Conservation (phyloP, 1,284 basidiomycete genomes). For the Blastosporella zonata region DNA sequence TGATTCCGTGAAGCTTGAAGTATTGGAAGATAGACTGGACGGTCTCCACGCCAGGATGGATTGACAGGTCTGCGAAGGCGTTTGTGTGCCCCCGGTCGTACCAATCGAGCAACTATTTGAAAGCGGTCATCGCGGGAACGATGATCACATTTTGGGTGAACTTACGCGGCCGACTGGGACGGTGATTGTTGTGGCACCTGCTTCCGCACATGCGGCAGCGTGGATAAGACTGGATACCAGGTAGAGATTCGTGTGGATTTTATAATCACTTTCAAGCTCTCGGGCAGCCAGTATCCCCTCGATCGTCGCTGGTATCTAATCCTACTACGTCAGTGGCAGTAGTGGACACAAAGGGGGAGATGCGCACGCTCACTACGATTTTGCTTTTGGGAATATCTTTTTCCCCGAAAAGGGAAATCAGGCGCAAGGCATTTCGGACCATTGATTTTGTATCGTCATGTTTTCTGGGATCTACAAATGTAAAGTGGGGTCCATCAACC, state of each 20-base stretch:
- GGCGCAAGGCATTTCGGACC: conserved; percentile 36
- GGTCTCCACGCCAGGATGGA: conserved; percentile 43
- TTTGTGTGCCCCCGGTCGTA: conserved; percentile 34
- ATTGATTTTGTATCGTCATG: conserved; percentile 36
- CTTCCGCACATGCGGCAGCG: conserved; percentile 50
- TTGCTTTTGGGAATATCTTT: conserved; percentile 36
- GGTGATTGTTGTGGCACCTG: conserved; percentile 44
- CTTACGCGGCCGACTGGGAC: conserved; percentile 50
- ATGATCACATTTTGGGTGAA: background rate
- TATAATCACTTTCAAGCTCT: conserved; percentile 33
- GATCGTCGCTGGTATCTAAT: conserved; percentile 57
- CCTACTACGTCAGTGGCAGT: background rate
- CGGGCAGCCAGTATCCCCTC: conserved; percentile 49
- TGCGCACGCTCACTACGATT: conserved; percentile 50
- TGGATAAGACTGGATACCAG: conserved; percentile 51
- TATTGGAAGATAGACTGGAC: conserved; percentile 48
- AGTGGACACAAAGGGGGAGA: conserved; percentile 8
- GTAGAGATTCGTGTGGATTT: conserved; percentile 49
- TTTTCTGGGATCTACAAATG: conserved; percentile 48
- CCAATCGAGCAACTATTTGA: conserved; percentile 38
- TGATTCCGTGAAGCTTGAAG: conserved; percentile 39
- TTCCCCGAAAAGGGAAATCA: conserved; percentile 39
- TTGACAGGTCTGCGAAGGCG: conserved; percentile 20
- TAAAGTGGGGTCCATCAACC: conserved; percentile 44
- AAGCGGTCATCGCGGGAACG: conserved; percentile 2